Percentiles rank a stretch among this genome's conserved stretches.
phyloP scores from a whole-genome alignment of 805 yeast genomes.

The Komagataella kurtzmanii region DNA sequence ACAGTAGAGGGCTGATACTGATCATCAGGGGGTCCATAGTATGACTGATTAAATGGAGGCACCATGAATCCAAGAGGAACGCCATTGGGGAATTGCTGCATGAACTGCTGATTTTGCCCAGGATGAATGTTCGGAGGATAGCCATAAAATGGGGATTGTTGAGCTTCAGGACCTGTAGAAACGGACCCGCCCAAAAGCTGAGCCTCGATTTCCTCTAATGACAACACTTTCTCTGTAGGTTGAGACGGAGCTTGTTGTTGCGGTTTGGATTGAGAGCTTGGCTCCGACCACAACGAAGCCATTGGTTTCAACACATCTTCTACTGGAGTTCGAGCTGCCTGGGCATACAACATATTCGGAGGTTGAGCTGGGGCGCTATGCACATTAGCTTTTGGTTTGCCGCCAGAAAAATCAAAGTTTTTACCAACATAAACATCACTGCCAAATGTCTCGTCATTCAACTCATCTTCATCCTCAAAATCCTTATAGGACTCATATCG shows the following conservation, averaged over 20 bases:
- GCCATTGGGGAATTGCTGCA: slow-evolving; percentile 2
- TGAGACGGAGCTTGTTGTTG: slow-evolving; percentile 10
- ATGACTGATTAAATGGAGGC: not conserved
- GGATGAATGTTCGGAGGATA: slow-evolving; percentile 5
- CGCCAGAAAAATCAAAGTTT: slow-evolving; percentile 53
- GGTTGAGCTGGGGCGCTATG: slow-evolving; percentile 7
- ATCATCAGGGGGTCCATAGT: not conserved
- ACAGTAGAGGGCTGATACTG: not conserved
- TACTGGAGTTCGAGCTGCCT: slow-evolving; percentile 17
- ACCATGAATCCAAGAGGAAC: slow-evolving; percentile 1
- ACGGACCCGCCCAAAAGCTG: slow-evolving; percentile 39
- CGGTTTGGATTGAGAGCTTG: slow-evolving; percentile 9
- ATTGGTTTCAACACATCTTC: slow-evolving; percentile 46
- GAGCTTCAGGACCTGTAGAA: slow-evolving; percentile 11
- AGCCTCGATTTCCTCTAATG: slow-evolving; percentile 80
- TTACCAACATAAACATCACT: slow-evolving; percentile 34
- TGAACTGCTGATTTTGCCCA: slow-evolving; percentile 4
- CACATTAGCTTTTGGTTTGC: slow-evolving; percentile 6
- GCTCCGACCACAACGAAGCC: slow-evolving; percentile 56
- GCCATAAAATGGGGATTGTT: slow-evolving; percentile 9
- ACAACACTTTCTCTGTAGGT: slow-evolving; percentile 30
- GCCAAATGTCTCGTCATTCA: slow-evolving; percentile 75
- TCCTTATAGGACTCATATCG: slow-evolving; percentile 20
- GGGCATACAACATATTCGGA: slow-evolving; percentile 26
- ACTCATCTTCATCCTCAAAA: slow-evolving; percentile 79